Percentiles rank a stretch among this genome's conserved stretches.
These are phyloP conservation scores for Albatrellus ellisii DNA, from an alignment of 768 basidiomycete genomes.

Conservation along the genomic window DNA sequence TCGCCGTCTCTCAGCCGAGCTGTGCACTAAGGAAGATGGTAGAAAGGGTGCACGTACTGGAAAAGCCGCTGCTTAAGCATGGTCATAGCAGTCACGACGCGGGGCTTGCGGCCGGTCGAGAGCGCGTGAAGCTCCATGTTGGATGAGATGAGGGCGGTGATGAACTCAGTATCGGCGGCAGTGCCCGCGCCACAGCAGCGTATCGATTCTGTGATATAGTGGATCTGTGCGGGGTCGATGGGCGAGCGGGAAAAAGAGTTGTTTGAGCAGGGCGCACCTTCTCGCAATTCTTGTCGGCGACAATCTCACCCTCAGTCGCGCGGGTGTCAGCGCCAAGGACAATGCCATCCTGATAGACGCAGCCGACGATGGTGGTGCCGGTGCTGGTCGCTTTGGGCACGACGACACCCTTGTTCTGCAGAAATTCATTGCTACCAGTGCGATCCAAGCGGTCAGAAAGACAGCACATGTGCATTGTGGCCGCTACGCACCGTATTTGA, in stretches of 20 bases:
- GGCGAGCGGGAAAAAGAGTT: neutral
- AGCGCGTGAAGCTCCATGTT: slow-evolving; percentile 92
- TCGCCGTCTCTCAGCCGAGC: neutral
- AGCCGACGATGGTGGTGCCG: slow-evolving; percentile 97
- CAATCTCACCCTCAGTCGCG: slow-evolving; percentile 88
- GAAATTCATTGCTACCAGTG: slow-evolving; percentile 52
- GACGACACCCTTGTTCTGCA: slow-evolving; percentile 55
- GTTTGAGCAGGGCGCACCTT: slow-evolving; percentile 45
- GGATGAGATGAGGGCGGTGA: slow-evolving; percentile 88
- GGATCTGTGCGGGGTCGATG: slow-evolving; percentile 47
- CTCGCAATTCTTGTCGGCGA: slow-evolving; percentile 99
- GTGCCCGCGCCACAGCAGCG: slow-evolving; percentile 98
- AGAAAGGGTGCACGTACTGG: slow-evolving; percentile 33
- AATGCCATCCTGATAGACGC: slow-evolving; percentile 85
- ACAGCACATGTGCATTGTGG: too few species aligned
- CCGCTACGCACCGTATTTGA: slow-evolving; percentile 38
- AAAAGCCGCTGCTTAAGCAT: slow-evolving; percentile 96
- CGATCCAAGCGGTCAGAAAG: neutral
- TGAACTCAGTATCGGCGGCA: slow-evolving; percentile 96
- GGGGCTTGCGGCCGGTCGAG: slow-evolving; percentile 81
- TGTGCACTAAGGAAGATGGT: neutral
- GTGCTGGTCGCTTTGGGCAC: slow-evolving; percentile 82
- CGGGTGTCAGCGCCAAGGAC: slow-evolving; percentile 94
- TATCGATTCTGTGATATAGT: slow-evolving; percentile 91
- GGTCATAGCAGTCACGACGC: slow-evolving; percentile 97